Evolutionary conservation across 108 stramenopile species (phyloP).

Genomic region (Skeletonema grethae): DNA sequence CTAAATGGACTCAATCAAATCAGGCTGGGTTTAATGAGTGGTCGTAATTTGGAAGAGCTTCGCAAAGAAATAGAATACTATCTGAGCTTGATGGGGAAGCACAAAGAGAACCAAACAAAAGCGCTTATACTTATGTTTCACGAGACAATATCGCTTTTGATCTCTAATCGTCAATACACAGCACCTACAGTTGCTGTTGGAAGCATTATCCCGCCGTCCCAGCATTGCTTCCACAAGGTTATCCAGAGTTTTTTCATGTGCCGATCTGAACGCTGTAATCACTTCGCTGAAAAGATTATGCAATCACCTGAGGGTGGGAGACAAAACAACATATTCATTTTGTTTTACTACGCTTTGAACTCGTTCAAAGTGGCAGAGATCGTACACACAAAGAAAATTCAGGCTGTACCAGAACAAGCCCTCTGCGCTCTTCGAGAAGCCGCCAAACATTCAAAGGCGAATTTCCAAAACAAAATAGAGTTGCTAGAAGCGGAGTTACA

Average conservation of each 20-base stretch:
- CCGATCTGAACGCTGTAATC: constrained; percentile 12
- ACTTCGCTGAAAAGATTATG: constrained; percentile 8
- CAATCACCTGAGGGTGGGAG: not conserved
- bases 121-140: constrained; percentile 14
- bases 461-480: constrained; percentile 26
- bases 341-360: constrained; percentile 1
- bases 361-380: constrained; percentile 7
- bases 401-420: constrained; percentile 4
- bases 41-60: constrained; percentile 21
- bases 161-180: not conserved
- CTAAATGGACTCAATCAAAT: constrained; percentile 6
- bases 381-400: not conserved
- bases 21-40: constrained; percentile 7
- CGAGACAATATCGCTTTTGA: constrained; percentile 25
- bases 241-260: constrained; percentile 14
- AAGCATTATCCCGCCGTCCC: not conserved
- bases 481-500: constrained; percentile 4
- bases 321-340: not conserved
- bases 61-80: constrained; percentile 25
- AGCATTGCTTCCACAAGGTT: constrained; percentile 8
- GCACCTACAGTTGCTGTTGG: not conserved
- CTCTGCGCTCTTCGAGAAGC: not conserved
- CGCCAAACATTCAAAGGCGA: constrained; percentile 11
- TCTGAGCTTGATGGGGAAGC: constrained; percentile 10
- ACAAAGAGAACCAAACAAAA: constrained; percentile 1